Conservation (phyloP, 2,329 filamentous ascomycete genomes). For the Aspergillus aculeatinus region DNA sequence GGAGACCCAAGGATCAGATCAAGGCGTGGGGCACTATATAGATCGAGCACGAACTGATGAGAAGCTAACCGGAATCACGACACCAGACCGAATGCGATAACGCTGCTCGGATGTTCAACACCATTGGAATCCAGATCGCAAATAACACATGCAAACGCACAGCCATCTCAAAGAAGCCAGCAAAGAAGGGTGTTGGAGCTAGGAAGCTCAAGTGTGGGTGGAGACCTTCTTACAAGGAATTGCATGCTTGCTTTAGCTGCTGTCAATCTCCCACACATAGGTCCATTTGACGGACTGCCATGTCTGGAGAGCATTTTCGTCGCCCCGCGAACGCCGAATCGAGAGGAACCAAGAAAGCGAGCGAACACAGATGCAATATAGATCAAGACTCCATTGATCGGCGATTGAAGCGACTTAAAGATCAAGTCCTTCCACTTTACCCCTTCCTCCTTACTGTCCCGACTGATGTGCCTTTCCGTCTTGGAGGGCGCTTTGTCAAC, state of each 20-base stretch:
- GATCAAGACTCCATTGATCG: constrained; percentile 34
- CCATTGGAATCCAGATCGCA: not conserved
- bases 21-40: not conserved
- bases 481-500: constrained; percentile 43
- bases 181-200: not conserved
- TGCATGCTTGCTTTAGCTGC: not conserved
- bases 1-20: not conserved
- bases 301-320: constrained; percentile 39
- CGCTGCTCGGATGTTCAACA: not conserved
- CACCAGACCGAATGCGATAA: not conserved
- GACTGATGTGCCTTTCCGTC: constrained; percentile 47
- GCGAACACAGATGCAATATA: constrained; percentile 19
- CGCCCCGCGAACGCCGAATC: constrained; percentile 28
- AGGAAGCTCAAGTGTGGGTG: not conserved
- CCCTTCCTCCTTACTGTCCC: constrained; percentile 50
- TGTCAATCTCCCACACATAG: constrained; percentile 4
- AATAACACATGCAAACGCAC: not conserved
- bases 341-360: constrained; percentile 25
- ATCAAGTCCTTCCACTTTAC: constrained; percentile 44
- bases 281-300: constrained; percentile 33
- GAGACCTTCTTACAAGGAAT: not conserved
- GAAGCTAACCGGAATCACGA: not conserved
- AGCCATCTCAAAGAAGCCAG: not conserved
- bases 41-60: not conserved
- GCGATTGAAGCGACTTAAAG: constrained; percentile 41